phyloP scores from a whole-genome alignment of 106 monocot species.

The Dendrobium officinale region DNA sequence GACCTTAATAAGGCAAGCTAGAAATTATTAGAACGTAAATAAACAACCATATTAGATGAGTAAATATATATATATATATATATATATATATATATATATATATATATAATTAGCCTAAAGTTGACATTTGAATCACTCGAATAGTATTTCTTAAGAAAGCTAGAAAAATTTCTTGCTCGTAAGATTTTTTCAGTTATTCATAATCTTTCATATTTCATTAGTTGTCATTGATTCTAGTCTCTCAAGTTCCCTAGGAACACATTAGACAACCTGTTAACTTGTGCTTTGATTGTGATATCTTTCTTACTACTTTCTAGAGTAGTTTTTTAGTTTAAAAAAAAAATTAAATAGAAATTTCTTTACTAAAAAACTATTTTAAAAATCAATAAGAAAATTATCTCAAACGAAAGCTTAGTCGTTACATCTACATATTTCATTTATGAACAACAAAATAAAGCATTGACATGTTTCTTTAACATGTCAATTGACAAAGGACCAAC shows the following conservation, averaged over 20 bases:
- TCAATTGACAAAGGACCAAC: constrained; percentile 39
- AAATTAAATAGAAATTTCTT: too few species aligned
- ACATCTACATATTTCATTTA: not conserved
- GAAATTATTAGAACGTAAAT: not conserved
- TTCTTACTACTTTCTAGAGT: too few species aligned
- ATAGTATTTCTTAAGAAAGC: not conserved
- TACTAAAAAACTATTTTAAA: too few species aligned
- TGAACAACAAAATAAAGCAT: constrained; percentile 1
- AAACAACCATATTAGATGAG: not conserved
- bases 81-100: not conserved
- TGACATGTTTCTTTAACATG: not conserved
- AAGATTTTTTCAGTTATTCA: not conserved
- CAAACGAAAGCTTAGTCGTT: not conserved
- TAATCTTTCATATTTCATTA: not conserved
- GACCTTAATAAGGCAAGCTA: not conserved
- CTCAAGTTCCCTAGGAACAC: not conserved
- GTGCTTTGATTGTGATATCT: too few species aligned
- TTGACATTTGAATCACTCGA: not conserved
- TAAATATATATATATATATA: not conserved
- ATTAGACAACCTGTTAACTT: not conserved
- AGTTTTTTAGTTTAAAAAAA: too few species aligned
- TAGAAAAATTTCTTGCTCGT: not conserved
- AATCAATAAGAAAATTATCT: too few species aligned
- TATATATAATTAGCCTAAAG: not conserved
- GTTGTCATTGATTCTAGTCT: not conserved